Evolutionary conservation across 768 basidiomycete genomes (phyloP).

Genomic region (Flagelloscypha sp.): DNA sequence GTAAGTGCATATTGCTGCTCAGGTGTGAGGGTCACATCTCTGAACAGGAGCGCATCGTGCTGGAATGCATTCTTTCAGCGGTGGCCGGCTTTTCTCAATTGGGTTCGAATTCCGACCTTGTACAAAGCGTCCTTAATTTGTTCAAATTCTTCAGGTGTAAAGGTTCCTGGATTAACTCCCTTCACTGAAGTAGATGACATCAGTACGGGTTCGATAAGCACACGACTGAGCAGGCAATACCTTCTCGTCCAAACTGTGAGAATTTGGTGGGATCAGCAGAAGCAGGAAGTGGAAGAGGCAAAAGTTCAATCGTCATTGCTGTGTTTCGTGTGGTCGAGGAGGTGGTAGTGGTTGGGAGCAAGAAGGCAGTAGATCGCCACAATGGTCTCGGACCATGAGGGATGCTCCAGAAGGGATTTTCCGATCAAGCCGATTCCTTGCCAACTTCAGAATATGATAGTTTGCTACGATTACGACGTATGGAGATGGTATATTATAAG

Average conservation of each 20-base stretch:
- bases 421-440: no score
- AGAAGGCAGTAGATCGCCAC: no score
- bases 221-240: no score
- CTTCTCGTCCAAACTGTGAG: constrained; percentile 62
- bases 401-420: no score
- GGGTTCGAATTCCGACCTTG: constrained; percentile 50
- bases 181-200: no score
- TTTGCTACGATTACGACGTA: no score
- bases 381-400: no score
- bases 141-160: constrained; percentile 53
- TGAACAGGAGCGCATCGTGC: constrained; percentile 72
- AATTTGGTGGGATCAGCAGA: constrained; percentile 64
- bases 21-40: constrained; percentile 57
- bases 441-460: no score
- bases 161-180: constrained; percentile 57
- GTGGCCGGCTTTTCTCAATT: not conserved
- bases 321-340: constrained; percentile 5
- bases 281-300: constrained; percentile 62
- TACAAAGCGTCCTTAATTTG: constrained; percentile 69
- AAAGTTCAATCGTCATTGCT: constrained; percentile 63
- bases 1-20: constrained; percentile 82
- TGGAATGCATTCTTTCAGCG: constrained; percentile 22
- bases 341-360: constrained; percentile 1
- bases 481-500: no score
- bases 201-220: no score